These are phyloP conservation scores for Rhodotorula babjevae DNA, from an alignment of 768 basidiomycete genomes.

Conservation along the genomic window DNA sequence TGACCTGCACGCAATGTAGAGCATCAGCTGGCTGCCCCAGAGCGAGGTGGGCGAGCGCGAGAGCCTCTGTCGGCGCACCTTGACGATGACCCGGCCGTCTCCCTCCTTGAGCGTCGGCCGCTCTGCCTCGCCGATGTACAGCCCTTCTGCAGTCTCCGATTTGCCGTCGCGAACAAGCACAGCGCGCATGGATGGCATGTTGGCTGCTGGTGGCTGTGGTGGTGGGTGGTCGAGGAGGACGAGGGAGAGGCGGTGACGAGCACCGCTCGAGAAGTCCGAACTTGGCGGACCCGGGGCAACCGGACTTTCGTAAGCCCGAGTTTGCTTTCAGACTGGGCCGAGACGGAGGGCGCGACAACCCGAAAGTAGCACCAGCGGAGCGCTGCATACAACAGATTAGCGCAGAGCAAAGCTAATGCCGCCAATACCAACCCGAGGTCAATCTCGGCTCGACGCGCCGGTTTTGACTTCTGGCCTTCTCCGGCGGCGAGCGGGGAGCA, in stretches of 20 bases:
- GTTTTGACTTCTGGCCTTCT: too few relatives aligned
- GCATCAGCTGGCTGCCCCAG: neutral
- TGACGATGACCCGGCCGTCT: constrained; percentile 37
- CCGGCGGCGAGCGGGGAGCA: too few relatives aligned
- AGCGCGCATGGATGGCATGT: constrained; percentile 9
- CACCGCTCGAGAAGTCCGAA: neutral
- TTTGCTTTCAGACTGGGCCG: too few relatives aligned
- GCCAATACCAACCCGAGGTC: too few relatives aligned
- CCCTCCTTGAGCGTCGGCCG: constrained; percentile 30
- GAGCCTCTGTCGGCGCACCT: constrained; percentile 20
- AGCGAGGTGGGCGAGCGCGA: too few relatives aligned
- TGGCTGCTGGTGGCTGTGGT: neutral
- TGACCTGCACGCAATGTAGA: neutral
- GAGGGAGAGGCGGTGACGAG: neutral
- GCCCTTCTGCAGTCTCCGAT: constrained; percentile 10
- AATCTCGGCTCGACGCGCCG: too few relatives aligned
- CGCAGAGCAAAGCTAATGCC: too few relatives aligned
- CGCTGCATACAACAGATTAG: too few relatives aligned
- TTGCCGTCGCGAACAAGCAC: constrained; percentile 33
- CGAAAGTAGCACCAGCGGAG: too few relatives aligned
- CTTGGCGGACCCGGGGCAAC: neutral
- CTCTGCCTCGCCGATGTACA: constrained; percentile 38
- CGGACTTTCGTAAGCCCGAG: too few relatives aligned
- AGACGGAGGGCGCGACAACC: too few relatives aligned
- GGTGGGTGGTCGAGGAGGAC: neutral